A percentile compares a stretch with the other conserved stretches of the same genome.
phyloP scores from a whole-genome alignment of 139 green algal genomes.

The Chlorella sp. region DNA sequence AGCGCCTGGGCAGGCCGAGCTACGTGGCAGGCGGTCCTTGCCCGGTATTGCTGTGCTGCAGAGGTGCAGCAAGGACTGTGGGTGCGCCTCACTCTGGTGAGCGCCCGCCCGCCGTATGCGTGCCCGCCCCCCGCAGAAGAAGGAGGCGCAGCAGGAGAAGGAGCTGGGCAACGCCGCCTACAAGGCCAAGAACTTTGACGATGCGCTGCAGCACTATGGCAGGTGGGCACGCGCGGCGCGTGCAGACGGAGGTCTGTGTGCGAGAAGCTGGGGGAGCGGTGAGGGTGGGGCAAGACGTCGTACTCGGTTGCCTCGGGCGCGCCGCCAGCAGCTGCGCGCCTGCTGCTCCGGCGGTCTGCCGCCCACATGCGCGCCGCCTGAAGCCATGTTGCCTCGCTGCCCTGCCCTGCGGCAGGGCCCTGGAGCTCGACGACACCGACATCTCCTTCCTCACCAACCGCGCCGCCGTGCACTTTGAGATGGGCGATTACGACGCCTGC shows the following conservation, averaged over 20 bases:
- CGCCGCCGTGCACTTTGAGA: conserved; percentile 94
- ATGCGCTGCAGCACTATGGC: conserved; percentile 88
- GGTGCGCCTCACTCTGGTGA: no score
- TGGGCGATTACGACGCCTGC: conserved; percentile 77
- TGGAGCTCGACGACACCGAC: conserved; percentile 89
- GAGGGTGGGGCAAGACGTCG: background rate
- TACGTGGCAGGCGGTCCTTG: no score
- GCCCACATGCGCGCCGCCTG: no score
- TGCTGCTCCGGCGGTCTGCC: background rate
- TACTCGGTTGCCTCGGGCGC: background rate
- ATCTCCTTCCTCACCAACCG: conserved; percentile 97
- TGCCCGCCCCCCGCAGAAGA: conserved; percentile 15
- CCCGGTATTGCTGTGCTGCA: no score
- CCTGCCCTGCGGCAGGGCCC: conserved; percentile 52
- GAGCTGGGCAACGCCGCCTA: conserved; percentile 92
- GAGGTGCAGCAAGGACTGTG: no score
- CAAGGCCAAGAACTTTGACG: conserved; percentile 92
- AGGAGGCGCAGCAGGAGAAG: conserved; percentile 74
- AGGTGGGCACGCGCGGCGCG: conserved; percentile 12
- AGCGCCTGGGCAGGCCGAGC: no score
- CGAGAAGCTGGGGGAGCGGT: background rate
- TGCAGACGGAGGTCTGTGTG: background rate
- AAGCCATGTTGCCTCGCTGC: no score
- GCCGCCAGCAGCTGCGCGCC: background rate
- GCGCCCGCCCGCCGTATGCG: background rate